Evolutionary conservation across 164 flowering plant species (phyloP), one percentile per base, ranked within the genome.

Genomic region (Macadamia integrifolia): DNA sequence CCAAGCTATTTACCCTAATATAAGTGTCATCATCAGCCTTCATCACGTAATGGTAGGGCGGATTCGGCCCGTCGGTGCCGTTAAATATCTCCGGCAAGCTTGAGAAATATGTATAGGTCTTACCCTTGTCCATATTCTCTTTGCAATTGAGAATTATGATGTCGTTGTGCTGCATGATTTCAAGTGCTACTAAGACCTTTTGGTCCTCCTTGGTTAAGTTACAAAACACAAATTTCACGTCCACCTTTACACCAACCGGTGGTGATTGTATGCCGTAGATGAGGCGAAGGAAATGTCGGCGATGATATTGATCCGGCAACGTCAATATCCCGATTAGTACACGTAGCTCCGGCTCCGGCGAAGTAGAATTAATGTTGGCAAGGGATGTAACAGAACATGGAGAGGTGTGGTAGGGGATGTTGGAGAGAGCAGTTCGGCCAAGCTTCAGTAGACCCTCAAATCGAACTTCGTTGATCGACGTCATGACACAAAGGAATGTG

Each of bases 81-180:
- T 69, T 67, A 14, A 91, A 68, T 10, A 87, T 77, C 32, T 80
- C 77, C 0, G 98, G 97, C 46, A 93, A 75, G 82, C 86, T 87
- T 0, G 92, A 85, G 71, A 91, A 86, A 76, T 79, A 87, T 0
- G 86, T 85, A 79, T 85, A 88, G 0, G 97, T 88, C 73, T 91
- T 91, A n/a, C 97, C 97, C 8, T 72, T 73, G 77, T 91, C 85
- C 97, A 91, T 91, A 80, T 88, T 88, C 67, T 91, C 97, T 15
- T 71, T 40, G 73, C 97, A 91, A 53, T 88, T 73, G 58, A 91
- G 87, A 69, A 93, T 90, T 32, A 93, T 81, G 15, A 91, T 83
- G 64, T 93, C 98, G 69, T 89, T 73, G 75, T 81, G 84, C 0
- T 79, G 85, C 92, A 93, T 86, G 58, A 93, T 91, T 77, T 93